Evolutionary conservation across 345 rosid species (phyloP), one percentile per base, ranked within the genome.

Genomic region (Abelmoschus esculentus): DNA sequence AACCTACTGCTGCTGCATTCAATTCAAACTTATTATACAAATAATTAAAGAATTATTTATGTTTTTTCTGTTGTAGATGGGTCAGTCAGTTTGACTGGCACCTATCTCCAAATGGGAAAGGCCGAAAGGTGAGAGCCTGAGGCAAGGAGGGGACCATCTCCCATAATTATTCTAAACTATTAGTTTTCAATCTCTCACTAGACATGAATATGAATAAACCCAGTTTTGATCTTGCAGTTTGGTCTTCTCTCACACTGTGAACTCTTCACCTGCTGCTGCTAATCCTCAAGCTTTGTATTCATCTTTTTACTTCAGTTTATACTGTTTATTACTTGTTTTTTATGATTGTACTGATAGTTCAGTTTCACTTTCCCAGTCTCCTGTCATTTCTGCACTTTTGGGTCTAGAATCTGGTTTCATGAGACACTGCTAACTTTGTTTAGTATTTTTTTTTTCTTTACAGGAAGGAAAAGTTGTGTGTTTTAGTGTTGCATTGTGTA

Each of bases 321-420:
- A 28, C 38, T 34, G 5, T n/a, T 57, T 6, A 42, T 36, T 19
- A 2, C 26, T 17, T 8, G 29, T 7, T 40, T 13, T 11, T 8
- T 18, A 36, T 34, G 38, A 0, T 9, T 42, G 13, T 10, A 14
- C 28, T 40, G 52, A 70, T 70, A 57, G 49, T 40, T 70, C 66
- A 59, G 66, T 54, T 70, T 70, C 57, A 44, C 65, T 55, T 61
- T 60, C 56, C 74, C 31, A 49, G 5, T 49, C 74, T n/a, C 60
- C 54, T 28, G 73, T 70, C 73, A 70, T 59, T 70, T 61, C 50
- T 71, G 46, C 67, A 71, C 60, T 61, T 61, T 71, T 61, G 74
- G 49, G 29, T 17, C 15, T 22, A 49, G 67, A 71, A 61, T 71
- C 67, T 60, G 50, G 19, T 10, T 46, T 61, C 9, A 12, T 3